Percentiles rank a stretch among this genome's conserved stretches.
phyloP scores from a whole-genome alignment of 192 early-diverging fungal species.

The Umbelopsis isabellina region DNA sequence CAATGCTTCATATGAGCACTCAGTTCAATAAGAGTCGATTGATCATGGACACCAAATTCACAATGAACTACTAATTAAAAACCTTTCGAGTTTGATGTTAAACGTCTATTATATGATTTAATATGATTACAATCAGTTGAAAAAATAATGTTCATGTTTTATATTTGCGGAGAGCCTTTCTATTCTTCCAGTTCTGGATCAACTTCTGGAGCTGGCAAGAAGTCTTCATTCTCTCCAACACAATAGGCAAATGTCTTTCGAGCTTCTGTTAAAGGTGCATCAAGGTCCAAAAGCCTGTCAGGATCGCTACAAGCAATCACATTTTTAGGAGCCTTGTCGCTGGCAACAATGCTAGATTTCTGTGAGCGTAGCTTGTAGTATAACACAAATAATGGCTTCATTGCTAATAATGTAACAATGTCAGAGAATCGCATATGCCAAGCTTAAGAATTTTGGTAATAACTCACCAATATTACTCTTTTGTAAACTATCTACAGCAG shows the following conservation, averaged over 20 bases:
- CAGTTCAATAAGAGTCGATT: too few species aligned
- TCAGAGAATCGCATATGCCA: too few species aligned
- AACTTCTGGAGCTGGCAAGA: conserved; percentile 46
- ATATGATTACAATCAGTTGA: too few species aligned
- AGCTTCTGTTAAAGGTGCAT: conserved; percentile 50
- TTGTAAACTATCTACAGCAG: conserved; percentile 38
- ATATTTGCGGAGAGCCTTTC: neutral
- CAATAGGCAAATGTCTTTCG: conserved; percentile 41
- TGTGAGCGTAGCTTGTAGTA: conserved; percentile 50
- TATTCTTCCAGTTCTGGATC: conserved; percentile 28
- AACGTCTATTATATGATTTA: too few species aligned
- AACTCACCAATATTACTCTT: conserved; percentile 23
- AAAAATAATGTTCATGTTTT: too few species aligned
- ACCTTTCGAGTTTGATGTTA: too few species aligned
- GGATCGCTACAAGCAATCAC: conserved; percentile 49
- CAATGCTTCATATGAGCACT: too few species aligned
- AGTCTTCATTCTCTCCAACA: conserved; percentile 42
- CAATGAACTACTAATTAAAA: too few species aligned
- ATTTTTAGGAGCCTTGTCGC: conserved; percentile 46
- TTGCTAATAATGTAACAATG: neutral
- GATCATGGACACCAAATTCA: too few species aligned
- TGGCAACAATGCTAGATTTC: conserved; percentile 26
- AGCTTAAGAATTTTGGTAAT: neutral
- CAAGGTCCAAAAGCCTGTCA: conserved; percentile 47
- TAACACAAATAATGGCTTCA: conserved; percentile 41